Evolutionary conservation across 768 basidiomycete genomes (phyloP).

Genomic region (Macrocybe gigantea): DNA sequence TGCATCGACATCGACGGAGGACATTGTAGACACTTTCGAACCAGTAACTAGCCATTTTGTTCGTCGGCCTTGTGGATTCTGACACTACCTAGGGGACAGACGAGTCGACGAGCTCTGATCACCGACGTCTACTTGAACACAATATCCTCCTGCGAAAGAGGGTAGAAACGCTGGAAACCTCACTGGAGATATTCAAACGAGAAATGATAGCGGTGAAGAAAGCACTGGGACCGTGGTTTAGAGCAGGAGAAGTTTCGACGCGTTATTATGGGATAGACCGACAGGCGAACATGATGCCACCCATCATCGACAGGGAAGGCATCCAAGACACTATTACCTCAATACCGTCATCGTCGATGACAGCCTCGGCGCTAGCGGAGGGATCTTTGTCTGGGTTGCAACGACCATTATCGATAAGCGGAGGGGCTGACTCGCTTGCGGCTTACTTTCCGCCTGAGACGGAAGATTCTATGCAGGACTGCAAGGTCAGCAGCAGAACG

Average conservation of each 20-base stretch:
- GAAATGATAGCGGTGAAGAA: slow-evolving; percentile 52
- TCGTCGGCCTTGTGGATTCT: too few species aligned
- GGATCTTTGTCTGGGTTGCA: neutral
- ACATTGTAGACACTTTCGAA: too few species aligned
- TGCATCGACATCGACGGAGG: too few species aligned
- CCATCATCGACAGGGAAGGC: too few species aligned
- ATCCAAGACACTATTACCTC: too few species aligned
- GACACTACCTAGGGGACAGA: too few species aligned
- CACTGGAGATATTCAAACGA: slow-evolving; percentile 40
- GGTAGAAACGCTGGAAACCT: slow-evolving; percentile 53
- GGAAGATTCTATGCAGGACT: slow-evolving; percentile 5
- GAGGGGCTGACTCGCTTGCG: slow-evolving; percentile 15
- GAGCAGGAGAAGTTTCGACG: slow-evolving; percentile 5
- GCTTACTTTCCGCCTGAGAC: slow-evolving; percentile 29
- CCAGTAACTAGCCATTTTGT: too few species aligned
- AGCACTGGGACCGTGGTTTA: slow-evolving; percentile 52
- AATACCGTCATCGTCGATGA: too few species aligned
- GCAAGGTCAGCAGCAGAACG: neutral
- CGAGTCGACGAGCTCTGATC: too few species aligned
- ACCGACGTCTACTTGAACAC: slow-evolving; percentile 43
- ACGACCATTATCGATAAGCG: neutral
- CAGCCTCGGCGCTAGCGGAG: too few species aligned
- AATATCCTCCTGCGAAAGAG: slow-evolving; percentile 58
- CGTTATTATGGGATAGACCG: slow-evolving; percentile 1
- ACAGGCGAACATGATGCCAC: slow-evolving; percentile 17